Conservation (phyloP, 2,329 filamentous ascomycete species). For the Colletotrichum eremochloae region DNA sequence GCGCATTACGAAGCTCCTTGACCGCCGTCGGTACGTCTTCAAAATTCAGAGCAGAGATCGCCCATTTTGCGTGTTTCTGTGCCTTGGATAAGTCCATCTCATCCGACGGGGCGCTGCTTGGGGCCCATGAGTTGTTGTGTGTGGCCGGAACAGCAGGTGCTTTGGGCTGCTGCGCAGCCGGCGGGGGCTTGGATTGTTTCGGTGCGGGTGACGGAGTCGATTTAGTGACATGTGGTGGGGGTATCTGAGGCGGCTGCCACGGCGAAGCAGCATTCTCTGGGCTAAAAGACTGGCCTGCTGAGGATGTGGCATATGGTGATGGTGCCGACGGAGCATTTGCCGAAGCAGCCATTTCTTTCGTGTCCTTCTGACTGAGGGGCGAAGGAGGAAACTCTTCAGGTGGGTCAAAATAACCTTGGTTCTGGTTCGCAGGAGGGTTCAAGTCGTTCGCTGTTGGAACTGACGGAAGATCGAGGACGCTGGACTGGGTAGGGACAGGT, state of each 20-base stretch:
- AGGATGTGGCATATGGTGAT: slow-evolving; percentile 33
- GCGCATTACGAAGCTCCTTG: slow-evolving; percentile 82
- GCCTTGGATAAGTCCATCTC: slow-evolving; percentile 78
- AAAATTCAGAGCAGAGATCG: slow-evolving; percentile 95
- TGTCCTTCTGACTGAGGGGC: slow-evolving; percentile 51
- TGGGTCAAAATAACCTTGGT: slow-evolving; percentile 53
- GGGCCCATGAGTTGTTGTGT: slow-evolving; percentile 44
- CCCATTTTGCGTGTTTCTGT: slow-evolving; percentile 97
- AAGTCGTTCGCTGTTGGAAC: slow-evolving; percentile 24
- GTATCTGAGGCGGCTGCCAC: slow-evolving; percentile 33
- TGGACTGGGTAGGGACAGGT: slow-evolving; percentile 28
- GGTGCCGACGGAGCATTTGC: slow-evolving; percentile 20
- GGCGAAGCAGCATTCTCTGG: slow-evolving; percentile 22
- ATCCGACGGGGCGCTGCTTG: slow-evolving; percentile 34
- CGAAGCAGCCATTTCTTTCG: slow-evolving; percentile 46
- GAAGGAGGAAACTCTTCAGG: slow-evolving; percentile 52
- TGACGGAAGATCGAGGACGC: slow-evolving; percentile 39
- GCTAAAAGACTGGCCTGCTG: slow-evolving; percentile 36
- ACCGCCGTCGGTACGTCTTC: slow-evolving; percentile 94
- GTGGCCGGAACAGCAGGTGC: slow-evolving; percentile 15
- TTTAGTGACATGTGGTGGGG: slow-evolving; percentile 1
- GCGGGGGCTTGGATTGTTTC: slow-evolving; percentile 44
- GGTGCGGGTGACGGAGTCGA: slow-evolving; percentile 42
- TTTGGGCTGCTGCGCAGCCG: slow-evolving; percentile 30
- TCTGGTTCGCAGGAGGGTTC: slow-evolving; percentile 41